Conservation (phyloP, 176 grass and related monocot genomes). For the Guadua angustifolia region DNA sequence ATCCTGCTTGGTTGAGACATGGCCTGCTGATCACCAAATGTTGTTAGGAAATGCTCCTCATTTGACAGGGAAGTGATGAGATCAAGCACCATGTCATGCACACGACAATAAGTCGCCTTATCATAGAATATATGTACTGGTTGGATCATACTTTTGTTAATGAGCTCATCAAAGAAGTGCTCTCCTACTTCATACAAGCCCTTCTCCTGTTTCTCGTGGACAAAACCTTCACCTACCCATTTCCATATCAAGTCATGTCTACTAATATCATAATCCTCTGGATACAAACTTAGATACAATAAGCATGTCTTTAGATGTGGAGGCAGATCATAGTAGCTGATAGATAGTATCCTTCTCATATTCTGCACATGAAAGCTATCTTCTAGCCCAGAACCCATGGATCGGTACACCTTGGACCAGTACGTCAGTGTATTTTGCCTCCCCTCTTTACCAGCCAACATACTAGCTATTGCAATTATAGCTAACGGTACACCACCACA, state of each 20-base stretch:
- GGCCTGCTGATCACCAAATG: too few relatives aligned
- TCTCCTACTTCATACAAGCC: not conserved
- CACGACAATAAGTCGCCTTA: fast-evolving
- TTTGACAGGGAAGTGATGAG: constrained; percentile 24
- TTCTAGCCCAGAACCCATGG: not conserved
- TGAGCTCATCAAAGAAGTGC: not conserved
- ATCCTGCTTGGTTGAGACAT: too few relatives aligned
- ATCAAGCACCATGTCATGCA: constrained; percentile 43
- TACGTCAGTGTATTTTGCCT: not conserved
- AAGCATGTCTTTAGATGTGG: too few relatives aligned
- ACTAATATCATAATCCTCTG: too few relatives aligned
- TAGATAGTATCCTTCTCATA: constrained; percentile 28
- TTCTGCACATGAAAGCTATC: not conserved
- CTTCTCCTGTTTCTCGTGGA: not conserved
- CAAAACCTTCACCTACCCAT: constrained; percentile 36
- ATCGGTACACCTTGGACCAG: not conserved
- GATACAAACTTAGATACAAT: too few relatives aligned
- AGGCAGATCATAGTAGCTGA: not conserved
- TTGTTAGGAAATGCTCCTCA: not conserved
- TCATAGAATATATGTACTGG: fast-evolving
- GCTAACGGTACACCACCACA: too few relatives aligned
- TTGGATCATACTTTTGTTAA: constrained; percentile 21
- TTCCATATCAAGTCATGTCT: not conserved
- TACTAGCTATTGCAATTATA: too few relatives aligned
- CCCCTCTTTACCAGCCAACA: too few relatives aligned